phyloP scores from a whole-genome alignment of 208 protist genomes.

The Acanthamoeba sp. region DNA sequence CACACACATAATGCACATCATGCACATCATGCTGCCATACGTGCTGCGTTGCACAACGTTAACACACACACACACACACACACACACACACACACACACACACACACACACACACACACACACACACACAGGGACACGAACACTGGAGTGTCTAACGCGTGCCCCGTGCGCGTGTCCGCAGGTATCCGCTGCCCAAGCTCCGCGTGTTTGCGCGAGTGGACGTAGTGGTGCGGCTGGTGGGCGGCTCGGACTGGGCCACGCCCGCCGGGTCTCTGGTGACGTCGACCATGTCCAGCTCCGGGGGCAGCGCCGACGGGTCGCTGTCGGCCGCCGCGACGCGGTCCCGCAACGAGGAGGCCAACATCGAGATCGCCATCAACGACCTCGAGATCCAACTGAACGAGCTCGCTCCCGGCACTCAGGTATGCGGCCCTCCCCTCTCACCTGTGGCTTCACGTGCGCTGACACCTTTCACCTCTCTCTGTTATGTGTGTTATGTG shows the following conservation, averaged over 20 bases:
- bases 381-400: slow-evolving; percentile 39
- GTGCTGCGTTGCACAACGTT: not conserved
- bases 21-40: too few relatives aligned
- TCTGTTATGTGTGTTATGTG: not conserved
- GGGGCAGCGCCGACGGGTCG: not conserved
- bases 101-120: too few relatives aligned
- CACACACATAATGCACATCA: too few relatives aligned
- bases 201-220: slow-evolving; percentile 2
- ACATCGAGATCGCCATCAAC: slow-evolving; percentile 25
- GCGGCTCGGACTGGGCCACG: slow-evolving; percentile 24
- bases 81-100: not conserved
- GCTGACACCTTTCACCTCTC: too few relatives aligned
- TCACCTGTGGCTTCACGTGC: not conserved
- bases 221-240: not conserved
- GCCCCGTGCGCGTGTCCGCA: too few relatives aligned
- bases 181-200: slow-evolving; percentile 33
- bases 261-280: not conserved
- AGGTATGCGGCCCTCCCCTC: not conserved
- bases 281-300: not conserved
- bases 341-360: slow-evolving; percentile 38
- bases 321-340: not conserved
- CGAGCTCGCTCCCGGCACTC: not conserved
- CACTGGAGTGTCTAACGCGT: too few relatives aligned
- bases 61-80: not conserved
- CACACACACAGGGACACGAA: too few relatives aligned